Evolutionary conservation across 805 yeast genomes (phyloP), one percentile per base, ranked within the genome.

Genomic region (Brettanomyces bruxellensis): DNA sequence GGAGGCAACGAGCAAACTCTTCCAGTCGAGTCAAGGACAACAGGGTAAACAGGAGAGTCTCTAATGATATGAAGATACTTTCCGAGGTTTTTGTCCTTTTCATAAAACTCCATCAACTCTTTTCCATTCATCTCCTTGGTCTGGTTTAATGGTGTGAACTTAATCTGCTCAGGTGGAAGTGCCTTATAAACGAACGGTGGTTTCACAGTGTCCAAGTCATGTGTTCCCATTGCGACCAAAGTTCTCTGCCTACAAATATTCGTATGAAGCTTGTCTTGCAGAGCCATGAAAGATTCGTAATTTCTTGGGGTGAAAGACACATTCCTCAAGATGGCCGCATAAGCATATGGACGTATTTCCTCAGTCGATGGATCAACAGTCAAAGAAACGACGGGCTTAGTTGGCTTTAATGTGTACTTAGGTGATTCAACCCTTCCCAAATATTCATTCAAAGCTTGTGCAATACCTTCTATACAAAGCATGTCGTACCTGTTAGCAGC

Each of bases 401-500:
- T 75, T 41, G 82, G 79, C 38, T 74, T 67, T 49, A 86, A 71
- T 45, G 69, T 78, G 73, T 76, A 91, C 30, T 68, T 65, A 44
- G 99, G 96, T 39, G 84, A 71, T 42, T 68, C 62, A 5, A 65
- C 57, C 49, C 77, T 79, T 35, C 95, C 95, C 57, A 91, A 73
- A 62, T 86, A 93, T 64, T 90, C 95, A 60, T 89, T 89, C 62
- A 93, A 72, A 1, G 98, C 91, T 62, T 88, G 95, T 1, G 97
- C 89, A 66, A 93, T 89, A 62, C 99, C 99, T 69, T 93, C 99
- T 57, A 89, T 85, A 73, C 99, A 95, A 54, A 93, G 79, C 90
- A 93, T 81, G 66, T 93, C 99, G 62, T 93, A 95, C 74, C 99
- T 85, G 71, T 93, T 93, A 51, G 99, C 99, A 48, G 96, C 97